phyloP scores from a whole-genome alignment of 805 yeast genomes.

The Hanseniaspora taiwanica region DNA sequence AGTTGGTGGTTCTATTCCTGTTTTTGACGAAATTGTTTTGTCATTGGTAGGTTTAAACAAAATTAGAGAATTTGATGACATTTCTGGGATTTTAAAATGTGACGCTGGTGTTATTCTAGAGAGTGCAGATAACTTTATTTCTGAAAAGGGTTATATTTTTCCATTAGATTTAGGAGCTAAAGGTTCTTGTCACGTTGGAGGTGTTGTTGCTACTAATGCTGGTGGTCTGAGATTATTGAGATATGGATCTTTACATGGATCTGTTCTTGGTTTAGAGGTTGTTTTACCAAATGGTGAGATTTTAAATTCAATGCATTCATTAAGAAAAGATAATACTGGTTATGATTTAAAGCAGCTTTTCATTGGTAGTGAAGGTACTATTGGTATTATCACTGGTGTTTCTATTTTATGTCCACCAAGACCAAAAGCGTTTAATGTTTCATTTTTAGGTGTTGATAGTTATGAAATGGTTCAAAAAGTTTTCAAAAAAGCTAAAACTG shows the following conservation, averaged over 20 bases:
- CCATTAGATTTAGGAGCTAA: slow-evolving; percentile 93
- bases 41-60: slow-evolving; percentile 60
- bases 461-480: slow-evolving; percentile 78
- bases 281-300: slow-evolving; percentile 87
- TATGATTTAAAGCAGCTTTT: slow-evolving; percentile 85
- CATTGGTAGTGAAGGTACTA: slow-evolving; percentile 88
- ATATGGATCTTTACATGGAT: slow-evolving; percentile 87
- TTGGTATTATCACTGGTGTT: slow-evolving; percentile 83
- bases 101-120: slow-evolving; percentile 90
- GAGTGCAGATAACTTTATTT: slow-evolving; percentile 62
- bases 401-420: slow-evolving; percentile 83
- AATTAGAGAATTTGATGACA: slow-evolving; percentile 67
- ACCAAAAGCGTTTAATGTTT: slow-evolving; percentile 76
- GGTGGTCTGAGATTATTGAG: slow-evolving; percentile 83
- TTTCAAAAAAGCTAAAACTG: slow-evolving; percentile 64
- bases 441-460: slow-evolving; percentile 68
- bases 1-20: slow-evolving; percentile 89
- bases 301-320: slow-evolving; percentile 63
- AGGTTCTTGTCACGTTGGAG: slow-evolving; percentile 94
- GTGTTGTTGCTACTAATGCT: slow-evolving; percentile 90
- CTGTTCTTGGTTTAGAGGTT: slow-evolving; percentile 81
- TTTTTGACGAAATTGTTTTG: slow-evolving; percentile 78
- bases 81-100: slow-evolving; percentile 73
- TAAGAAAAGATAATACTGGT: slow-evolving; percentile 92
- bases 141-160: slow-evolving; percentile 77